phyloP scores from a whole-genome alignment of 345 rosid species.

The Punica granatum region DNA sequence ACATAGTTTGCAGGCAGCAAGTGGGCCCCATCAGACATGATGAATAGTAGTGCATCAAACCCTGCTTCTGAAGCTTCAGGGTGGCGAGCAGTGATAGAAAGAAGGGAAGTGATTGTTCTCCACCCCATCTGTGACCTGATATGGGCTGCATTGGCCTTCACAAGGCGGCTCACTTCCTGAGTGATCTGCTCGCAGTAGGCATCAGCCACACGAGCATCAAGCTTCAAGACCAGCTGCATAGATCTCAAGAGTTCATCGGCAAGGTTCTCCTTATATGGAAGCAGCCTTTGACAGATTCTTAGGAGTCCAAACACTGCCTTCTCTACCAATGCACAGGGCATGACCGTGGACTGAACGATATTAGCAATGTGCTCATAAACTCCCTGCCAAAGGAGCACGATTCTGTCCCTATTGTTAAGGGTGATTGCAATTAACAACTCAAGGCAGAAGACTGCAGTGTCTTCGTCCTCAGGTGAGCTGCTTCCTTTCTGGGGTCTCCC shows the following conservation, averaged over 20 bases:
- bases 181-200: constrained; percentile 97
- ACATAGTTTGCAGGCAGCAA: constrained; percentile 75
- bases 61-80: constrained; percentile 99
- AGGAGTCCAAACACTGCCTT: constrained; percentile 98
- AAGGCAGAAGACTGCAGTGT: constrained; percentile 97
- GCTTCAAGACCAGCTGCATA: constrained; percentile 92
- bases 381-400: constrained; percentile 91
- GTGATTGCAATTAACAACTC: constrained; percentile 95
- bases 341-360: constrained; percentile 91
- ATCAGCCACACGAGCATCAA: constrained; percentile 97
- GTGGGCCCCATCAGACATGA: constrained; percentile 82
- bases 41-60: constrained; percentile 71
- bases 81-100: constrained; percentile 89
- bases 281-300: constrained; percentile 90
- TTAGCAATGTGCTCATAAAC: constrained; percentile 95
- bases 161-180: constrained; percentile 88
- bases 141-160: constrained; percentile 90
- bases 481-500: constrained; percentile 94
- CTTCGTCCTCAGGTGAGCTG: constrained; percentile 94
- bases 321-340: constrained; percentile 89
- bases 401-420: constrained; percentile 91
- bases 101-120: constrained; percentile 84
- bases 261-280: constrained; percentile 94
- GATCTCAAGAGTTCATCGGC: constrained; percentile 98
- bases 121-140: constrained; percentile 92